Conservation (phyloP, 768 basidiomycete species). For the Hygrophorus russula region DNA sequence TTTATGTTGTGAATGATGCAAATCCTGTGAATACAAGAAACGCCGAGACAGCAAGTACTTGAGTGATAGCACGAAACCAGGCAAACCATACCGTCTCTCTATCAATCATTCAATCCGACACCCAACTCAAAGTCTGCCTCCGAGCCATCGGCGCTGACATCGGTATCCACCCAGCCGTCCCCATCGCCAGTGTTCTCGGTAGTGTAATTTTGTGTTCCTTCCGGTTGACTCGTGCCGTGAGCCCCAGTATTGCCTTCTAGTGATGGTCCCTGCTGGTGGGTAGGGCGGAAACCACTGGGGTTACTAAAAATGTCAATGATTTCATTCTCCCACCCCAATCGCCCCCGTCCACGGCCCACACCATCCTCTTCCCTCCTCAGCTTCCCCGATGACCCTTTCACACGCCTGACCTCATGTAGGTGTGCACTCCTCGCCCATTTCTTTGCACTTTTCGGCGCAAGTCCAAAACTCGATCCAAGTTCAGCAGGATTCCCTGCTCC, state of each 20-base stretch:
- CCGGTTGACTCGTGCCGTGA: neutral
- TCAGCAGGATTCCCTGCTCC: neutral
- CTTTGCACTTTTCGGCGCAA: slow-evolving; percentile 6
- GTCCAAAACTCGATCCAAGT: slow-evolving; percentile 3
- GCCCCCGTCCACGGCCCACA: neutral
- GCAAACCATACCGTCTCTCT: no score
- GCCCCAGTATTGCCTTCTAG: neutral
- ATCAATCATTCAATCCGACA: neutral
- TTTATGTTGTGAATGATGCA: no score
- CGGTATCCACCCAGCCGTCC: slow-evolving; percentile 11
- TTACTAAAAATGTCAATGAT: slow-evolving; percentile 3
- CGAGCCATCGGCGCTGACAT: slow-evolving; percentile 5
- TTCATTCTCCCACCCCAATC: neutral
- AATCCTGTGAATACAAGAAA: no score
- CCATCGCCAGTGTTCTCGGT: neutral
- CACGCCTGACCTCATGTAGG: slow-evolving; percentile 7
- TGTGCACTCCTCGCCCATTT: slow-evolving; percentile 10
- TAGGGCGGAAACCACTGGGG: neutral
- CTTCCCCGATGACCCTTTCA: neutral
- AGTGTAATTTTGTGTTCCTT: neutral
- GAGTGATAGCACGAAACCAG: no score
- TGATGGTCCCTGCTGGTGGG: no score
- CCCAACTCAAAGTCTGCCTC: no score
- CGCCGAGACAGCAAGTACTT: no score
- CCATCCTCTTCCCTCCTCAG: neutral